Percentiles rank a stretch among this genome's conserved stretches.
phyloP scores from a whole-genome alignment of 148 eudicot genomes.

The Fagopyrum esculentum region DNA sequence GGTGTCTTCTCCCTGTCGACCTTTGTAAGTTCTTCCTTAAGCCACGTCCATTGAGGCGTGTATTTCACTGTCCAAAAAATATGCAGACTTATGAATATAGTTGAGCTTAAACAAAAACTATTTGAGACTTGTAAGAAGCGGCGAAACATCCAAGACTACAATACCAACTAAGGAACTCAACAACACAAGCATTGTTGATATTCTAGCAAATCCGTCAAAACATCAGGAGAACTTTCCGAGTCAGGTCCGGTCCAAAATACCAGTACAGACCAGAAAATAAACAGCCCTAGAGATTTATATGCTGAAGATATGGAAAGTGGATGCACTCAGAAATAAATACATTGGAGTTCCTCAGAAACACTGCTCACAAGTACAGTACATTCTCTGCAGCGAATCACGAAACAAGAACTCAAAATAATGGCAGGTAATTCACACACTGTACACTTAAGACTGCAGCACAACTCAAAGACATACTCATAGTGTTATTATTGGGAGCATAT shows the following conservation, averaged over 20 bases:
- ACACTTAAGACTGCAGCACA: too few species aligned
- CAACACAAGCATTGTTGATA: neutral
- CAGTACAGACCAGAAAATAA: too few species aligned
- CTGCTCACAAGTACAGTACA: too few species aligned
- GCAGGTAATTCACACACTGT: too few species aligned
- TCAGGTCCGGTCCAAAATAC: too few species aligned
- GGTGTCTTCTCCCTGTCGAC: constrained; percentile 91
- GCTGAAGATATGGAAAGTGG: neutral
- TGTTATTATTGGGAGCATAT: neutral
- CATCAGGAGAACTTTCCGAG: neutral
- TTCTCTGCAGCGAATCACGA: too few species aligned
- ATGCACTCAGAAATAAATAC: neutral
- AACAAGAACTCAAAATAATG: too few species aligned
- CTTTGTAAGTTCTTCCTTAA: constrained; percentile 42
- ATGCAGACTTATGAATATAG: neutral
- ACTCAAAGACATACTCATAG: neutral
- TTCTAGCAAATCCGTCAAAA: neutral
- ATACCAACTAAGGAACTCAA: neutral
- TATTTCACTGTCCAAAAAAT: constrained; percentile 55
- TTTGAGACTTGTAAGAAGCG: neutral
- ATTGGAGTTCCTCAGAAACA: too few species aligned
- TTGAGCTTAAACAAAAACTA: neutral
- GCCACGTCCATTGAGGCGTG: constrained; percentile 86
- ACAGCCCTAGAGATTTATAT: neutral
- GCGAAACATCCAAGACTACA: neutral